Evolutionary conservation across 176 grass and related monocot species (phyloP), one percentile per base, ranked within the genome.

Genomic region (Urochloa ruziziensis): DNA sequence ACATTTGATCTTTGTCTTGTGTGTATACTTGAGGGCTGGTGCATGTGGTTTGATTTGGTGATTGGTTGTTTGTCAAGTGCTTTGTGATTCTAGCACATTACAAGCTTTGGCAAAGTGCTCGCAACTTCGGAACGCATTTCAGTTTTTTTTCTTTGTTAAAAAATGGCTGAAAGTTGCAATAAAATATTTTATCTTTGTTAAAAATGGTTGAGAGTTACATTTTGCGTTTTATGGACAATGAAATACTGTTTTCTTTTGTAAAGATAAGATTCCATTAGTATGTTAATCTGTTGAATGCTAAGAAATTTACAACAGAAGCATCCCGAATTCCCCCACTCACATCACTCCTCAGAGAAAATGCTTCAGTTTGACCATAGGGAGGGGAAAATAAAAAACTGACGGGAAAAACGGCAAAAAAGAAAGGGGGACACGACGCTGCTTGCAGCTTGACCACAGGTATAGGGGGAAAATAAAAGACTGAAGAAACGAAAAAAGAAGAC

Each of bases 11-110:
- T 60, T 60, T 80, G 49, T 62, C 25, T 58, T 81, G 60, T 84
- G 70, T 87, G 63, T 61, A 81, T 81, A 76, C 62, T 44, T 63
- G 70, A 70, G 32, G 3, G 35, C 21, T 70, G 59, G 33, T 56
- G 21, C 39, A 42, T 1, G 46, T 12, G 19, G 44, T 79, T 79
- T 73, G 75, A 23, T 67, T 49, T 48, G 28, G 30, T 67, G 36
- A 56, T 19, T 70, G 63, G 19, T 54, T 85, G 62, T 16, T 39
- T 36, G 43, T 56, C 35, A 29, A 25, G n/a, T 75, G 16, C 15
- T 24, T 1, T 57, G 18, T 39, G 17, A 29, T 48, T 66, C 21
- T 66, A 33, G 21, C 51, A 34, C 27, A 74, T 73, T 19, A 15
- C 7, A 36, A 51, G 3, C 23, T 86, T 32, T 4, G 47, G 1